Percentiles rank a stretch among this genome's conserved stretches.
Conservation (phyloP, 2,329 filamentous ascomycete species). For the Epichloe gansuensis region DNA sequence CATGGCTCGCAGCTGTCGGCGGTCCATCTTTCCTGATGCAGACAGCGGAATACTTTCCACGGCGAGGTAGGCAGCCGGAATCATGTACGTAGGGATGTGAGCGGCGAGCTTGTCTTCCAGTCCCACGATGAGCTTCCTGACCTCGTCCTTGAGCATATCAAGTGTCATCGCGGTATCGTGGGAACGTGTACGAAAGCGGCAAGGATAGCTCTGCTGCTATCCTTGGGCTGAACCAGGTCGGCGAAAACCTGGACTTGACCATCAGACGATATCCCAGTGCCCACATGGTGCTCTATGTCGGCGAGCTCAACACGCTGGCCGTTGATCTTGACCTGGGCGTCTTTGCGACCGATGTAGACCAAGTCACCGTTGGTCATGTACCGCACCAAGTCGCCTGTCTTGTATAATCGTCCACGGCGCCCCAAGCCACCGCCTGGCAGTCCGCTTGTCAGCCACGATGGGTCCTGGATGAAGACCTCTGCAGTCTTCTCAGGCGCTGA, state of each 20-base stretch:
- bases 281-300: constrained; percentile 11
- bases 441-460: neutral
- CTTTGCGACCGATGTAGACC: constrained; percentile 37
- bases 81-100: neutral
- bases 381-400: constrained; percentile 28
- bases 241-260: neutral
- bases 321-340: constrained; percentile 41
- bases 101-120: too few relatives aligned
- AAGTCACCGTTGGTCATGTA: constrained; percentile 10
- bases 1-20: neutral
- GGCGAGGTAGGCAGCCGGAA: neutral
- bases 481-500: constrained; percentile 31
- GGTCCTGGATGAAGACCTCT: constrained; percentile 19
- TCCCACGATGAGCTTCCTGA: too few relatives aligned
- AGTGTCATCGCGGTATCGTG: too few relatives aligned
- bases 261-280: neutral
- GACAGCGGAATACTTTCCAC: neutral
- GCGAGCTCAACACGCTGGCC: constrained; percentile 39
- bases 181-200: too few relatives aligned
- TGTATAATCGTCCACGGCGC: constrained; percentile 22
- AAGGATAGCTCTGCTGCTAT: too few relatives aligned
- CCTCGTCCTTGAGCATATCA: too few relatives aligned
- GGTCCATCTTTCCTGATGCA: constrained; percentile 1
- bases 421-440: constrained; percentile 1
- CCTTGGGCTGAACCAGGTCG: neutral